Conservation (phyloP, 1,284 basidiomycete genomes). For the Sphagnurus paluster region DNA sequence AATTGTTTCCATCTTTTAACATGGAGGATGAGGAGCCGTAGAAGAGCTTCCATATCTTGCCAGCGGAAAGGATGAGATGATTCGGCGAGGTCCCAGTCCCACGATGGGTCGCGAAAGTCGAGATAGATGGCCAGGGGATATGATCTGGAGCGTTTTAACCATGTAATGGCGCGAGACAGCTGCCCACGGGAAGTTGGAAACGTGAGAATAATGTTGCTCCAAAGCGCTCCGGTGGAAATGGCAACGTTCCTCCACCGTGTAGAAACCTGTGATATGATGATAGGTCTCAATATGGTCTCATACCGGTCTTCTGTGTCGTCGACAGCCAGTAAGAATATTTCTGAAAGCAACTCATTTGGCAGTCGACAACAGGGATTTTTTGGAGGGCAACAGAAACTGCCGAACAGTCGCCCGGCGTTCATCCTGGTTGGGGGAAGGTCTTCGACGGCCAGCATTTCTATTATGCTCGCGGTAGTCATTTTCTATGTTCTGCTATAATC, state of each 20-base stretch:
- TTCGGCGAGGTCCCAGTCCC: conserved; percentile 47
- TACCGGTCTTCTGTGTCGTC: conserved; percentile 26
- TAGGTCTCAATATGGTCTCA: conserved; percentile 25
- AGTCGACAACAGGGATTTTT: conserved; percentile 25
- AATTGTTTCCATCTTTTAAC: conserved; percentile 45
- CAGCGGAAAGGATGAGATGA: conserved; percentile 39
- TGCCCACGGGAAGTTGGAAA: conserved; percentile 38
- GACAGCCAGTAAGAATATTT: conserved; percentile 35
- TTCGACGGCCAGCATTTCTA: conserved; percentile 14
- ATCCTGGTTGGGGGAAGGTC: conserved; percentile 10
- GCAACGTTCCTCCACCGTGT: conserved; percentile 45
- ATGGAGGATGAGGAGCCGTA: conserved; percentile 44
- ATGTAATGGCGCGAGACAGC: conserved; percentile 33
- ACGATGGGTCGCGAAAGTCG: conserved; percentile 53
- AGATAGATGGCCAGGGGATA: conserved; percentile 47
- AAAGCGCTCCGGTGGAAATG: conserved; percentile 41
- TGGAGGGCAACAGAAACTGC: conserved; percentile 4
- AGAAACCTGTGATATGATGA: conserved; percentile 45
- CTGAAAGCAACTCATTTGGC: conserved; percentile 42
- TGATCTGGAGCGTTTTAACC: conserved; percentile 41
- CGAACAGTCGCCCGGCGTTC: conserved; percentile 13
- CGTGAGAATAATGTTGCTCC: conserved; percentile 44
- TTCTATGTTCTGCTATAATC: too few species aligned
- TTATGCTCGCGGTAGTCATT: conserved; percentile 8
- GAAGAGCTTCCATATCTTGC: conserved; percentile 41